Evolutionary conservation across 2,329 filamentous ascomycete species (phyloP), one percentile per base, ranked within the genome.

Genomic region (Fusarium sp.): DNA sequence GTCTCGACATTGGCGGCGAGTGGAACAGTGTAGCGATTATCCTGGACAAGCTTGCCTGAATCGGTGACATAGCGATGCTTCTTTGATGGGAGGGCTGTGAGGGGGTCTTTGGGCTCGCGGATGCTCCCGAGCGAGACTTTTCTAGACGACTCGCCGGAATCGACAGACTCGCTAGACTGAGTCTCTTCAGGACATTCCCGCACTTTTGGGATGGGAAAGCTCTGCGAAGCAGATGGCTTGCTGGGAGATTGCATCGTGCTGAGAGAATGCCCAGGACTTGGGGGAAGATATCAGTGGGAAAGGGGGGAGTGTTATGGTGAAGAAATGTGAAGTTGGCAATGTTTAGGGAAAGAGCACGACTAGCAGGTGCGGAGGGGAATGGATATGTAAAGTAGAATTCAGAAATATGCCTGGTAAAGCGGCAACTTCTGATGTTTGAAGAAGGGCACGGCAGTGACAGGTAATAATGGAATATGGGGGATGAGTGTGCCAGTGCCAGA

Each of bases 1-100:
- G 54, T 30, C 56, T 54, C 51, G 25, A 12, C 18, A 32, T 63
- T 20, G 42, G 30, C 30, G 11, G 41, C 24, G 27, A 67, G 53
- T 46, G 70, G 69, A 48, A 27, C 42, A 20, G 16, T 32, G 51
- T 71, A 73, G 41, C 54, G 71, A n/a, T 49, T 41, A 40, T 70
- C 54, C 40, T 40, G 49, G 22, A 57, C 29, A 20, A 25, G 16
- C 18, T 51, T 63, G 25, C 70, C 65, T n/a, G 60, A 51, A 6
- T 57, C 47, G 18, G 48, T 59, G 20, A 72, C 58, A 37, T 70
- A 74, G 27, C 59, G 61, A 24, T 70, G 65, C 7, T 44, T 57
- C 8, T 45, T 52, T n/a, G 51, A 27, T 10, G 61, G 69, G 30
- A 47, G 48, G 34, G 47, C 20, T 18, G 48, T 34, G 18, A 72